phyloP scores from a whole-genome alignment of 768 basidiomycete genomes.

The Tylopilus rubrobrunneus region DNA sequence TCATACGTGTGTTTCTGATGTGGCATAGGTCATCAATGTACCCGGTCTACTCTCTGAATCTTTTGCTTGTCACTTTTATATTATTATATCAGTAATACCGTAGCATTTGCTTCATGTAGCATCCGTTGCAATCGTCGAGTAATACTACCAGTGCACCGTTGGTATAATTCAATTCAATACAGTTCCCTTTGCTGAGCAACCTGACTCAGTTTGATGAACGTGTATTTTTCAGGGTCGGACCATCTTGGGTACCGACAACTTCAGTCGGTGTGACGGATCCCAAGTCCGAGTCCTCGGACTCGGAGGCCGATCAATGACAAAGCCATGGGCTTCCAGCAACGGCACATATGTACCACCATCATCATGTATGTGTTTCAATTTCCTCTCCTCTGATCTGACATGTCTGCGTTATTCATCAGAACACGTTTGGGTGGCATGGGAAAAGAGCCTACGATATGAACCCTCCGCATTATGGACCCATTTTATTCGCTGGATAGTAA shows the following conservation, averaged over 20 bases:
- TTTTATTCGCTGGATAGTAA: too few species aligned
- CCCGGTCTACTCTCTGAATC: not conserved
- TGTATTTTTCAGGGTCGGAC: not conserved
- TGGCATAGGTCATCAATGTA: slow-evolving; percentile 13
- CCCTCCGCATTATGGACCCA: too few species aligned
- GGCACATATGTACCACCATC: not conserved
- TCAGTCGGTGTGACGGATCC: not conserved
- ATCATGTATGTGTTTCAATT: too few species aligned
- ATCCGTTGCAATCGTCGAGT: slow-evolving; percentile 22
- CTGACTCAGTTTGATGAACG: not conserved
- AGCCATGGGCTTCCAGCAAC: not conserved
- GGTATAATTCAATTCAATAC: slow-evolving; percentile 5
- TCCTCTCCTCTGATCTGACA: too few species aligned
- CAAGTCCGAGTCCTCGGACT: not conserved
- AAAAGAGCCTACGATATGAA: too few species aligned
- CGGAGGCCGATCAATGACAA: not conserved
- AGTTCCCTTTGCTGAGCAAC: not conserved
- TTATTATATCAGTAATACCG: slow-evolving; percentile 32
- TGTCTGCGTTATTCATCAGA: too few species aligned
- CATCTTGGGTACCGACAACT: not conserved
- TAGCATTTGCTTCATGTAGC: slow-evolving; percentile 28
- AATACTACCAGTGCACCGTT: slow-evolving; percentile 13
- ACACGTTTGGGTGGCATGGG: too few species aligned
- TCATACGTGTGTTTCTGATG: slow-evolving; percentile 2
- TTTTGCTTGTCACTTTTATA: slow-evolving; percentile 13